Evolutionary conservation across 2,329 filamentous ascomycete species (phyloP).

Genomic region (Cladosporium sp.): DNA sequence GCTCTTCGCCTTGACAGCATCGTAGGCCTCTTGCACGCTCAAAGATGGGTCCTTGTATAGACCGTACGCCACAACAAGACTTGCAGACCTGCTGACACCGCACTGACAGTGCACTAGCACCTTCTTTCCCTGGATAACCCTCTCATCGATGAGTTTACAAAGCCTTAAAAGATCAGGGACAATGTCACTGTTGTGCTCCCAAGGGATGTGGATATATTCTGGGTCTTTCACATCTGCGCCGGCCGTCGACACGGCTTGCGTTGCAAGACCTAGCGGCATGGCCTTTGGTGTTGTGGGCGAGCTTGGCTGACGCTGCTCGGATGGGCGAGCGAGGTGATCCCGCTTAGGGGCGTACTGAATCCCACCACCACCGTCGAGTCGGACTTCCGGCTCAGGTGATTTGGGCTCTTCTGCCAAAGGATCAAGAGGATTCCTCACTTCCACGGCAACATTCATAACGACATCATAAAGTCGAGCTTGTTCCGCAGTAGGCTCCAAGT

Average conservation of each 20-base stretch:
- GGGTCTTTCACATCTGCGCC: slow-evolving; percentile 53
- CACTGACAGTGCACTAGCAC: slow-evolving; percentile 85
- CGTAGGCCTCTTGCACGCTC: slow-evolving; percentile 80
- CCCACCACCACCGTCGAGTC: slow-evolving; percentile 35
- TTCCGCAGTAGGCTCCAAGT: slow-evolving; percentile 75
- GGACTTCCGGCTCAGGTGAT: slow-evolving; percentile 35
- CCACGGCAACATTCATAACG: slow-evolving; percentile 79
- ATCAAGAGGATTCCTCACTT: slow-evolving; percentile 74
- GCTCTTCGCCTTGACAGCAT: slow-evolving; percentile 76
- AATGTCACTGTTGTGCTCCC: slow-evolving; percentile 88
- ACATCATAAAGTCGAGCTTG: slow-evolving; percentile 78
- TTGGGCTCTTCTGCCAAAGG: slow-evolving; percentile 23
- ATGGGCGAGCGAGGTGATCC: slow-evolving; percentile 4
- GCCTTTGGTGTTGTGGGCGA: slow-evolving; percentile 55
- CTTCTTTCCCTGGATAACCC: slow-evolving; percentile 71
- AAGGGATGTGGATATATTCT: slow-evolving; percentile 83
- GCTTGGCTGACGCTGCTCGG: slow-evolving; percentile 27
- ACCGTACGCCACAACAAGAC: slow-evolving; percentile 82
- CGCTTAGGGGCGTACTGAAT: slow-evolving; percentile 34
- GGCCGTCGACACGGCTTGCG: slow-evolving; percentile 25
- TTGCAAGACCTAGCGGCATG: slow-evolving; percentile 43
- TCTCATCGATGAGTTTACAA: slow-evolving; percentile 73
- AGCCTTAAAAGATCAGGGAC: slow-evolving; percentile 72
- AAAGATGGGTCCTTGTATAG: slow-evolving; percentile 75
- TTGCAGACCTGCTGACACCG: slow-evolving; percentile 80